These are phyloP conservation scores for Lyophyllum semitale DNA, from an alignment of 768 basidiomycete genomes.

Conservation along the genomic window DNA sequence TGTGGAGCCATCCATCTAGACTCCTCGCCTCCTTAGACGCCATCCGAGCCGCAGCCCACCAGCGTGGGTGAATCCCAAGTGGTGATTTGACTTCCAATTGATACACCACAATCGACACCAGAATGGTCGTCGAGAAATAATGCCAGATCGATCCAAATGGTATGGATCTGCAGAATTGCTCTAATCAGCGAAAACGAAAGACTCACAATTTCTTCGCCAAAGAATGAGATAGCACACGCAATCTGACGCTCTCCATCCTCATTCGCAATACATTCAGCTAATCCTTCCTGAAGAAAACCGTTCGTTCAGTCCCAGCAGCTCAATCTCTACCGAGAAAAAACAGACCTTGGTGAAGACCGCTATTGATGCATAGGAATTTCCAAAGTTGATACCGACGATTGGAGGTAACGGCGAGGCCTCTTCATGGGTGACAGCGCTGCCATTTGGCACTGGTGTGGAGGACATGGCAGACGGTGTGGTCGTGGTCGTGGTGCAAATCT, in stretches of 20 bases:
- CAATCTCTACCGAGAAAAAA: neutral
- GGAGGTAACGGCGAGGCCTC: conserved; percentile 46
- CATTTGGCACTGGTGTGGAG: conserved; percentile 41
- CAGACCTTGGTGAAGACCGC: conserved; percentile 92
- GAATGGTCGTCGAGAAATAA: too few relatives aligned
- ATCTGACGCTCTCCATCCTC: conserved; percentile 99
- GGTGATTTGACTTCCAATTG: too few relatives aligned
- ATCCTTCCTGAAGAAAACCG: conserved; percentile 63
- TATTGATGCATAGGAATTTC: conserved; percentile 93
- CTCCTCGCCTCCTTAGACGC: too few relatives aligned
- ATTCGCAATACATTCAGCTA: conserved; percentile 95
- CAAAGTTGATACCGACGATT: conserved; percentile 94
- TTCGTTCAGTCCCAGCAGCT: neutral
- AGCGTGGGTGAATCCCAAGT: too few relatives aligned
- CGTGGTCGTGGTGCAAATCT: neutral
- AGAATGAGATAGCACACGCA: conserved; percentile 89
- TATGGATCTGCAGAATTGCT: too few relatives aligned
- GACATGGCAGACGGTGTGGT: conserved; percentile 8
- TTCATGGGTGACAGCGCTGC: conserved; percentile 44
- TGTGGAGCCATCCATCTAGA: too few relatives aligned
- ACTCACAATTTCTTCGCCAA: conserved; percentile 87
- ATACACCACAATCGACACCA: too few relatives aligned
- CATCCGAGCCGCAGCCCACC: too few relatives aligned
- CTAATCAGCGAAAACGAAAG: neutral
- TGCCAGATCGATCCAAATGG: too few relatives aligned